Conservation (phyloP, 371 early-diverging fungal genomes). For the Dichotomocladium elegans region DNA sequence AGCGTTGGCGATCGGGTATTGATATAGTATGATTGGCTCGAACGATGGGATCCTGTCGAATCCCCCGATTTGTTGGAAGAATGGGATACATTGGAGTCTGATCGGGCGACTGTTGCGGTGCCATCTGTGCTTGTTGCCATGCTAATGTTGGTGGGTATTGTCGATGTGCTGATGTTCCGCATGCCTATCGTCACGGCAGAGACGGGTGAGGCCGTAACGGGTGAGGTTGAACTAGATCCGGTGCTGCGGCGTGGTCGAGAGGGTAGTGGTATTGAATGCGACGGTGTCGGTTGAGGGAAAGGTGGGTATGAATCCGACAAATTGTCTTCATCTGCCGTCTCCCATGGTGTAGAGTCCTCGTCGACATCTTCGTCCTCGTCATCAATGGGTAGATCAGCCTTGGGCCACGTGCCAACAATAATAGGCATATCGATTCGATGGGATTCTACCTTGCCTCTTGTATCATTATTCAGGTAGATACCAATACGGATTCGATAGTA, state of each 20-base stretch:
- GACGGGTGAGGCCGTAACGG: conserved; percentile 4
- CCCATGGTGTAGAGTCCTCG: conserved; percentile 7
- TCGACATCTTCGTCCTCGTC: conserved; percentile 38
- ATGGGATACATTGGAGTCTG: conserved; percentile 24
- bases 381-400: conserved; percentile 41
- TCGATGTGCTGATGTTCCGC: neutral
- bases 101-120: conserved; percentile 14
- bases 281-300: neutral
- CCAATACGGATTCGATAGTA: conserved; percentile 30
- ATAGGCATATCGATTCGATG: conserved; percentile 31
- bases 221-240: neutral
- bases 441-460: conserved; percentile 9
- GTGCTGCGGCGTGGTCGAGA: neutral
- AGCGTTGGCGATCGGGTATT: conserved; percentile 11
- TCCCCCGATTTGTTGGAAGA: conserved; percentile 21
- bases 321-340: conserved; percentile 10
- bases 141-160: conserved; percentile 6
- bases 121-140: conserved; percentile 6
- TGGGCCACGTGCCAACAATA: conserved; percentile 44
- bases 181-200: conserved; percentile 4
- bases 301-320: neutral
- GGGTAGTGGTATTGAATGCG: neutral
- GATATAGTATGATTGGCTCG: conserved; percentile 19
- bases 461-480: conserved; percentile 10
- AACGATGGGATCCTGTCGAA: conserved; percentile 29